Evolutionary conservation across 352 stramenopile species (phyloP).

Genomic region (Pythium plurisporium): DNA sequence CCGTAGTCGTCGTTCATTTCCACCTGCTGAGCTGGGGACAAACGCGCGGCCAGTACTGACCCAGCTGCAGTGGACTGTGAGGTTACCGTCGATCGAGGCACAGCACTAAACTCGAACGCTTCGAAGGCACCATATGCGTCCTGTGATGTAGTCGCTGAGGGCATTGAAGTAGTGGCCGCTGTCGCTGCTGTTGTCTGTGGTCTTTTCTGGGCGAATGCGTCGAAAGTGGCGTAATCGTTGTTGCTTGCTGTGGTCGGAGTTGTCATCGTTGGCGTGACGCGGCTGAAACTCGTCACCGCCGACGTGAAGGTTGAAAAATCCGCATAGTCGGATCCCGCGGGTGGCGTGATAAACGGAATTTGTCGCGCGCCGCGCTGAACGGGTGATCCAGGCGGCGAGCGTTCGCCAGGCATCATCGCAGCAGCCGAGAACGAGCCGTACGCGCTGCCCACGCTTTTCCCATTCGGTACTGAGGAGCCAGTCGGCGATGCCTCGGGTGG

Average conservation of each 20-base stretch:
- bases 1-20: conserved; percentile 32
- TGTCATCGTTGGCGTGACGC: neutral
- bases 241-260: neutral
- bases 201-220: conserved; percentile 2
- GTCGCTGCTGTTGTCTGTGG: neutral
- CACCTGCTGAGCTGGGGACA: neutral
- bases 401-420: neutral
- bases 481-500: too few relatives aligned
- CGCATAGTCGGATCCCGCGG: conserved; percentile 9
- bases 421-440: conserved; percentile 22
- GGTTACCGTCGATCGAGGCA: neutral
- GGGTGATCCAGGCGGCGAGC: conserved; percentile 10
- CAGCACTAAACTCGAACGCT: conserved; percentile 6
- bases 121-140: conserved; percentile 30
- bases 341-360: conserved; percentile 18
- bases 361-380: conserved; percentile 1
- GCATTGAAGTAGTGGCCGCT: neutral
- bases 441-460: too few relatives aligned
- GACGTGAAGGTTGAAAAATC: conserved; percentile 20
- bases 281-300: conserved; percentile 17
- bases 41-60: too few relatives aligned
- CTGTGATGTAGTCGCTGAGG: neutral
- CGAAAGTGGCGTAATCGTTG: conserved; percentile 24
- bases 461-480: too few relatives aligned
- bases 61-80: too few relatives aligned